Percentiles rank a stretch among this genome's conserved stretches.
These are phyloP conservation scores for Lipomyces chichibuensis DNA, from an alignment of 805 yeast genomes.

Conservation along the genomic window DNA sequence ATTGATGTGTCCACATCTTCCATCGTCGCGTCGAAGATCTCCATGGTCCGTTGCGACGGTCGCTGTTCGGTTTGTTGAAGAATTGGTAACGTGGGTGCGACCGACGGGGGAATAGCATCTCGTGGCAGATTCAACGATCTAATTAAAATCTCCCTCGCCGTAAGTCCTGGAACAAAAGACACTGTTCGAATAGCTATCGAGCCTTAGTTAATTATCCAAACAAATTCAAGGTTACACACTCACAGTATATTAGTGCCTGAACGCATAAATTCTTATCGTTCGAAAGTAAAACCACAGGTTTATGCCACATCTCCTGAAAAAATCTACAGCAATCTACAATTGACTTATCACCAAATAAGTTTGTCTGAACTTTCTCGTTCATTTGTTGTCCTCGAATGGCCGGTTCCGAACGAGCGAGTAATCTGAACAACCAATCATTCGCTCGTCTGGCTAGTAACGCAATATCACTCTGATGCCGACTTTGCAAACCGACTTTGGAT, in stretches of 20 bases:
- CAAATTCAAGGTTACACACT: background rate
- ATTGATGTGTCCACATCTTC: constrained; percentile 5
- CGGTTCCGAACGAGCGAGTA: constrained; percentile 56
- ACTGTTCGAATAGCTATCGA: constrained; percentile 21
- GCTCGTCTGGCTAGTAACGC: constrained; percentile 70
- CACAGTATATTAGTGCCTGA: constrained; percentile 69
- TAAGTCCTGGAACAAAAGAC: constrained; percentile 20
- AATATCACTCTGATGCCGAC: constrained; percentile 43
- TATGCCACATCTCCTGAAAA: constrained; percentile 49
- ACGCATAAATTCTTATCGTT: constrained; percentile 83
- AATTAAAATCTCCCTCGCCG: constrained; percentile 15
- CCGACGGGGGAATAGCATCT: background rate
- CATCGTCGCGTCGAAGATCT: background rate
- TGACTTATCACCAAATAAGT: constrained; percentile 69
- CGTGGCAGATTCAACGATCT: constrained; percentile 10
- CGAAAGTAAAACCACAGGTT: constrained; percentile 62
- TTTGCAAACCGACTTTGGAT: constrained; percentile 2
- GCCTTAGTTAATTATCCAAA: background rate
- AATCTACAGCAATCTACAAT: constrained; percentile 83
- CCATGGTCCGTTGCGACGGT: background rate
- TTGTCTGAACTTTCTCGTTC: constrained; percentile 55
- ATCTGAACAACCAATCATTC: constrained; percentile 71
- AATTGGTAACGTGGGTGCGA: too few relatives aligned
- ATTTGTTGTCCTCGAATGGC: constrained; percentile 67
- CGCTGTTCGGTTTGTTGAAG: background rate